Conservation (phyloP, 164 flowering plant species). For the Platanus orientalis region DNA sequence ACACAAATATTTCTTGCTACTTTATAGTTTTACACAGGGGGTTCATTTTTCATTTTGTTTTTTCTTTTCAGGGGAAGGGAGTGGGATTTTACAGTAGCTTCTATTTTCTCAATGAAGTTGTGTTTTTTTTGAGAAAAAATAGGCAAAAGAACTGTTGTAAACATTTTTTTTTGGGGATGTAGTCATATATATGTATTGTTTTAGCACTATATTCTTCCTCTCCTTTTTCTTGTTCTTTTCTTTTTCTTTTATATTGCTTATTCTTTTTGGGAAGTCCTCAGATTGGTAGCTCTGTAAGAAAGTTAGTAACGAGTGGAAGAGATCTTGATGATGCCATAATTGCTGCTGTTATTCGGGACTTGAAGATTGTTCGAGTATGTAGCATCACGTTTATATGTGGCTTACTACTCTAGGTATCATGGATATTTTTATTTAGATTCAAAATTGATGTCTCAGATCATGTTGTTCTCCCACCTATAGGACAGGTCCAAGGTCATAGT, state of each 20-base stretch:
- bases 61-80: neutral
- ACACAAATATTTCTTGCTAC: neutral
- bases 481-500: conserved; percentile 84
- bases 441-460: conserved; percentile 19
- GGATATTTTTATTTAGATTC: conserved; percentile 3
- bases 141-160: too few relatives aligned
- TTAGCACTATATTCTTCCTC: too few relatives aligned
- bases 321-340: conserved; percentile 62
- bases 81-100: neutral
- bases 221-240: neutral
- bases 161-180: too few relatives aligned
- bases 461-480: conserved; percentile 43
- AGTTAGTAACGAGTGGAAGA: conserved; percentile 57
- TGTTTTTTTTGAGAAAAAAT: too few relatives aligned
- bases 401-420: neutral
- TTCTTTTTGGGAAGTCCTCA: conserved; percentile 23
- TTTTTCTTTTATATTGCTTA: neutral
- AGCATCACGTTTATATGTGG: conserved; percentile 5
- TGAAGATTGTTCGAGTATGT: conserved; percentile 74
- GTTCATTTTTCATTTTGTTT: neutral
- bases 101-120: too few relatives aligned
- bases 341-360: conserved; percentile 72
- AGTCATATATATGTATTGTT: too few relatives aligned
- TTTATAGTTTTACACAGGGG: neutral
- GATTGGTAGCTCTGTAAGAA: conserved; percentile 56